Percentiles rank a stretch among this genome's conserved stretches.
These are phyloP conservation scores for Tetrahymena borealis DNA, from an alignment of 73 alveolate genomes.

Conservation along the genomic window DNA sequence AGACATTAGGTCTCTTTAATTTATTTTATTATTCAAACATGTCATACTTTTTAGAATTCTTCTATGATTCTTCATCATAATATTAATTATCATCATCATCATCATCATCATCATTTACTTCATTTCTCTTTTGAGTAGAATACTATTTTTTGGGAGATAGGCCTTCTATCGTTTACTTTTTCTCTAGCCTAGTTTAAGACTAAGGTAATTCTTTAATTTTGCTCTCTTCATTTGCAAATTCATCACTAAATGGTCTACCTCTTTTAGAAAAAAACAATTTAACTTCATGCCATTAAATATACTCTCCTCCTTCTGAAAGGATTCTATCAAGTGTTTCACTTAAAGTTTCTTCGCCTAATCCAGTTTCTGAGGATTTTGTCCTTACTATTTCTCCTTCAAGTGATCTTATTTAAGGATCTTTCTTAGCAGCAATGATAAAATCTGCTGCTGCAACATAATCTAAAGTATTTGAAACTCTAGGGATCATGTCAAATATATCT, in stretches of 20 bases:
- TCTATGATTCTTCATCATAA: background rate
- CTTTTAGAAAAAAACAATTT: background rate
- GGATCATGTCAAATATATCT: background rate
- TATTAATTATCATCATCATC: background rate
- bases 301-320: background rate
- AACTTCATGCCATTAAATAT: background rate
- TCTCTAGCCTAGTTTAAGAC: background rate
- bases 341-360: background rate
- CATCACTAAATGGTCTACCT: background rate
- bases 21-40: background rate
- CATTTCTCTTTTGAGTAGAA: background rate
- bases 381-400: background rate
- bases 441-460: background rate
- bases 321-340: background rate
- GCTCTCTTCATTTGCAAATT: background rate
- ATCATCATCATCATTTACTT: background rate
- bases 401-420: background rate
- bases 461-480: background rate
- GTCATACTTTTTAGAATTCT: background rate
- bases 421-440: background rate
- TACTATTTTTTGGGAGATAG: background rate
- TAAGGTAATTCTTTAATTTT: background rate
- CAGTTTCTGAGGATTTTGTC: background rate
- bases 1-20: background rate
- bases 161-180: background rate